A percentile compares a stretch with the other conserved stretches of the same genome.
Conservation (phyloP, 2,329 filamentous ascomycete species). For the Colletotrichum sublineola region DNA sequence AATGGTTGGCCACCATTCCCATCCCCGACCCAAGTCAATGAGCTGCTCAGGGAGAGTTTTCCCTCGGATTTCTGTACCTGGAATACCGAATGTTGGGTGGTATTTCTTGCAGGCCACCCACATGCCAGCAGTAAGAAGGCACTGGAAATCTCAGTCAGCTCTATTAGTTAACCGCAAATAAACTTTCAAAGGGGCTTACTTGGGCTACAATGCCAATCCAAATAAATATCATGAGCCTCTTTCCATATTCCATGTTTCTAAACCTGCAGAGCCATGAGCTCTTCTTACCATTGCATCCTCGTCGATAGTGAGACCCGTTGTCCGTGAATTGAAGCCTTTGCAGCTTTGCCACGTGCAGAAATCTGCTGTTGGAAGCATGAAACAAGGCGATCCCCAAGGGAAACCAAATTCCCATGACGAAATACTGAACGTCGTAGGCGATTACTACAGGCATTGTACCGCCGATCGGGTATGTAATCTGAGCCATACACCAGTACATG, state of each 20-base stretch:
- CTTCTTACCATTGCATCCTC: slow-evolving; percentile 46
- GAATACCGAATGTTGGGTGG: slow-evolving; percentile 64
- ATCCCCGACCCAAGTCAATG: slow-evolving; percentile 60
- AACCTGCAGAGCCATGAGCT: slow-evolving; percentile 53
- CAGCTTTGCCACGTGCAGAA: slow-evolving; percentile 63
- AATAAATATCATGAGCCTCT: slow-evolving; percentile 60
- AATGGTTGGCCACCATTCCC: slow-evolving; percentile 72
- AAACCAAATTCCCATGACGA: slow-evolving; percentile 71
- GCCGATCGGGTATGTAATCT: slow-evolving; percentile 59
- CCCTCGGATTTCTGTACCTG: slow-evolving; percentile 52
- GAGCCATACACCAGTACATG: slow-evolving; percentile 56
- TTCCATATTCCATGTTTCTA: slow-evolving; percentile 53
- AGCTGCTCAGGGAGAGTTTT: slow-evolving; percentile 56
- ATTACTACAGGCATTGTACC: slow-evolving; percentile 54
- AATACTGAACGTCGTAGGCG: slow-evolving; percentile 67
- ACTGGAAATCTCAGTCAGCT: slow-evolving; percentile 50
- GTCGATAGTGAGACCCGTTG: neutral
- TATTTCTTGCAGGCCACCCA: slow-evolving; percentile 71
- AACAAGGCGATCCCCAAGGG: slow-evolving; percentile 71
- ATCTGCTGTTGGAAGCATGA: slow-evolving; percentile 67
- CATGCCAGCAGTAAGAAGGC: slow-evolving; percentile 65
- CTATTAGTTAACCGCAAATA: no score
- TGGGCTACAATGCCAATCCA: slow-evolving; percentile 62
- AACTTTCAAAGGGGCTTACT: slow-evolving; percentile 50
- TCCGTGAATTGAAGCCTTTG: slow-evolving; percentile 53